Base-by-base conservation (phyloP, 2,329 filamentous ascomycete species). In the Samsoniella hepiali region DNA sequence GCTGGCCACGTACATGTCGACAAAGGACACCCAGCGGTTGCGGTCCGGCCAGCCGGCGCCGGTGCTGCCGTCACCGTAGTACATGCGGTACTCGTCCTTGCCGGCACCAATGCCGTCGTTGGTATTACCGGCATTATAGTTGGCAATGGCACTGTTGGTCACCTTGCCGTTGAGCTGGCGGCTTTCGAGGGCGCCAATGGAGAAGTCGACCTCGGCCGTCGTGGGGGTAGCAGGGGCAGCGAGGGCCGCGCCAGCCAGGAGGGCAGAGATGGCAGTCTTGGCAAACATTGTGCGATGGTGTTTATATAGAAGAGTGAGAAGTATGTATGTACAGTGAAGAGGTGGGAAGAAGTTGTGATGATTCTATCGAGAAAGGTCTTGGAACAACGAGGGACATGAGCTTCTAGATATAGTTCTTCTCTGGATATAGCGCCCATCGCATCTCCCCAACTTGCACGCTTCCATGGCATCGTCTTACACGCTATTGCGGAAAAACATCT, bases 21-120 rank as follows among this genome's bases (percentile, higher is more conserved):
- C 62, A 57, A 72, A 73, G 10, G 69, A 71, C 7, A 73, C 67
- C 72, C 73, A 76, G 40, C 67, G 59, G 58, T 64, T 58, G 34
- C 66, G 64, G 17, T 66, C 61, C 5, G 74, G 74, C 74, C 74
- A 76, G 40, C 72, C 72, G 17, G 67, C 70, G 5, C 60, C 64
- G 40, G 67, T 64, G 38, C 67, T 70, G 42, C 73, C 74, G 27
- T 69, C 67, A 5, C 72, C 73, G 15, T 62, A 68, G 64, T 74
- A 73, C 65, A 71, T 68, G 17, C 56, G 69, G 64, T 76, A 76
- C 3, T 51, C 42, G 64, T 75, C 74, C 10, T 45, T 40, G 32
- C 70, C 70, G 49, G 50, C 56, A 29, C 69, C 68, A 32, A 63
- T 51, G 11, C 67, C 67, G 45, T 65, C 62, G 27, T 64, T 50